Evolutionary conservation across 345 rosid species (phyloP).

Genomic region (Boechera divaricarpa): DNA sequence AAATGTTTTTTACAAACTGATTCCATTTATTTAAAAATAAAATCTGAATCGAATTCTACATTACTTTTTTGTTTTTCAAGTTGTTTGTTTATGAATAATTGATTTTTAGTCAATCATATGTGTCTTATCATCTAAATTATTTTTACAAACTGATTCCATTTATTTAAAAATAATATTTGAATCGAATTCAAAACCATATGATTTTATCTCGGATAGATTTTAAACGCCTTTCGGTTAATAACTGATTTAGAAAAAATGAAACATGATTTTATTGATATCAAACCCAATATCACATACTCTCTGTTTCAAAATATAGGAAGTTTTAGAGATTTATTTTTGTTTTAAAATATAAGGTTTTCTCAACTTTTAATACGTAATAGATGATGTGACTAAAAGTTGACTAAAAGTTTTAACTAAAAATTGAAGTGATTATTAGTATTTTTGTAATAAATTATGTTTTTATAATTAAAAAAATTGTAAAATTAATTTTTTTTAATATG

Average conservation of each 20-base stretch:
- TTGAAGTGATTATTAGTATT: too few relatives aligned
- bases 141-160: neutral
- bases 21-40: too few relatives aligned
- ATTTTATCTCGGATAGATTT: neutral
- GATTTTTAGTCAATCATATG: constrained; percentile 38
- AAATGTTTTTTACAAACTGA: neutral
- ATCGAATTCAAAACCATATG: neutral
- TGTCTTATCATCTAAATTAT: constrained; percentile 1
- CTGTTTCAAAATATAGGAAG: too few relatives aligned
- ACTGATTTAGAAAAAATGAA: neutral
- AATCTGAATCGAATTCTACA: too few relatives aligned
- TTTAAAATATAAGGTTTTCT: too few relatives aligned
- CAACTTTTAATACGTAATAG: too few relatives aligned
- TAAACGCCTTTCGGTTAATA: neutral
- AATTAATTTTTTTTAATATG: too few relatives aligned
- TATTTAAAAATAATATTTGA: neutral
- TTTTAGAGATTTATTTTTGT: too few relatives aligned
- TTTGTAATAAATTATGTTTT: too few relatives aligned
- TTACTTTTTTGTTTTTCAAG: neutral
- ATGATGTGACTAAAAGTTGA: too few relatives aligned
- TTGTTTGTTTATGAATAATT: constrained; percentile 26
- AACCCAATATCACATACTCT: neutral
- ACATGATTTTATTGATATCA: neutral
- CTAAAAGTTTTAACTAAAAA: too few relatives aligned
- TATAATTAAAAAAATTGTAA: too few relatives aligned